phyloP scores from a whole-genome alignment of 2,329 filamentous ascomycete genomes.

The Claviceps sp. region DNA sequence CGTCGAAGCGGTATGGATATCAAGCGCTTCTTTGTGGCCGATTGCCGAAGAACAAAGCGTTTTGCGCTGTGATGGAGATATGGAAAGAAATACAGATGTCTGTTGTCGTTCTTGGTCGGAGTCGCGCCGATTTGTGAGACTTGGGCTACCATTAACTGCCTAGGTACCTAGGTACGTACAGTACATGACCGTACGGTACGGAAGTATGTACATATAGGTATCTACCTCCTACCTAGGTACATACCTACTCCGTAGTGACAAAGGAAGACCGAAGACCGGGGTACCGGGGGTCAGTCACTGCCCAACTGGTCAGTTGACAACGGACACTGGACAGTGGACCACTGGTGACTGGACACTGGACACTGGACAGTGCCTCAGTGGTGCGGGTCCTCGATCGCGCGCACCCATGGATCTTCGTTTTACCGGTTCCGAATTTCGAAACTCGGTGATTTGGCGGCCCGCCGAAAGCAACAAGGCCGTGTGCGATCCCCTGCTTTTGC shows the following conservation, averaged over 20 bases:
- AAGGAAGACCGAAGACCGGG: background rate
- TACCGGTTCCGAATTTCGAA: constrained; percentile 7
- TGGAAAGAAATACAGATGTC: no score
- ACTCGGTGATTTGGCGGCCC: constrained; percentile 4
- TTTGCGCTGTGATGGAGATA: background rate
- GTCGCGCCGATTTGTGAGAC: background rate
- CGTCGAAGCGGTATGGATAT: background rate
- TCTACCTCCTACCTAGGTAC: no score
- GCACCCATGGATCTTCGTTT: constrained; percentile 7
- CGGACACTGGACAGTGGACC: no score
- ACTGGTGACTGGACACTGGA: no score
- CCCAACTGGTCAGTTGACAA: no score
- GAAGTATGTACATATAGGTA: no score
- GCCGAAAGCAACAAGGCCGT: constrained; percentile 1
- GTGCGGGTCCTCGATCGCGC: background rate
- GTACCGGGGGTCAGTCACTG: no score
- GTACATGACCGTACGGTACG: background rate
- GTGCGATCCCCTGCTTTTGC: background rate
- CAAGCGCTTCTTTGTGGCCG: background rate
- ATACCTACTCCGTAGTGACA: background rate
- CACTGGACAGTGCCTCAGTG: background rate
- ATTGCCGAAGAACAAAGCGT: background rate
- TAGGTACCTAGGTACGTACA: no score
- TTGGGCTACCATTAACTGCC: background rate
- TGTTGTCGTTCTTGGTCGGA: background rate